Percentiles rank a stretch among this genome's conserved stretches.
Evolutionary conservation across 441 rosid genomes (phyloP).

Genomic region (Hypseocharis bilobata): DNA sequence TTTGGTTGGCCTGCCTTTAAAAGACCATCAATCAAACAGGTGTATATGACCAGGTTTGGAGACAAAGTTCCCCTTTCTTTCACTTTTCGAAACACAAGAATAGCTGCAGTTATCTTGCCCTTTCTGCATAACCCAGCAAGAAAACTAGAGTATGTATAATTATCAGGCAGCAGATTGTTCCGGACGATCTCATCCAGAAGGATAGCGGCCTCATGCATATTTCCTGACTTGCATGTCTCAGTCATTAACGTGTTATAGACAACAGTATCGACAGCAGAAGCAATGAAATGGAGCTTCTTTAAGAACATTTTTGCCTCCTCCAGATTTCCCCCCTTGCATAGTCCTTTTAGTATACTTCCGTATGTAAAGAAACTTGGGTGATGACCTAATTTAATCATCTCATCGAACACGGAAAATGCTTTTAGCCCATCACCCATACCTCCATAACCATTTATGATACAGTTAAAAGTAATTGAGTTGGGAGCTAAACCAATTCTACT

Average conservation of each 20-base stretch:
- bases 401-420: constrained; percentile 61
- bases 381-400: constrained; percentile 58
- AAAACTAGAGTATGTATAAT: constrained; percentile 52
- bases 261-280: constrained; percentile 50
- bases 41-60: constrained; percentile 38
- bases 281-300: constrained; percentile 39
- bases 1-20: constrained; percentile 58
- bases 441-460: constrained; percentile 56
- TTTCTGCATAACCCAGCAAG: constrained; percentile 58
- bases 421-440: constrained; percentile 44
- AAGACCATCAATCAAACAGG: constrained; percentile 59
- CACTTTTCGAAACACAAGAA: constrained; percentile 43
- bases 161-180: constrained; percentile 47
- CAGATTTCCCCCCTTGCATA: constrained; percentile 59
- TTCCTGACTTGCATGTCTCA: constrained; percentile 50
- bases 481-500: constrained; percentile 36
- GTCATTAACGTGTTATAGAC: constrained; percentile 58
- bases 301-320: constrained; percentile 55
- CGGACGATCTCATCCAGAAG: constrained; percentile 60
- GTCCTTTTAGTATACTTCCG: constrained; percentile 66
- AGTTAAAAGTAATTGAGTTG: constrained; percentile 48
- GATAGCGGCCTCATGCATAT: constrained; percentile 46
- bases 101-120: constrained; percentile 56
- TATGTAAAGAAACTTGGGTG: constrained; percentile 57
- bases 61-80: constrained; percentile 34